These are phyloP conservation scores for Penicillium canariense DNA, from an alignment of 495 filamentous ascomycete genomes.

Conservation along the genomic window DNA sequence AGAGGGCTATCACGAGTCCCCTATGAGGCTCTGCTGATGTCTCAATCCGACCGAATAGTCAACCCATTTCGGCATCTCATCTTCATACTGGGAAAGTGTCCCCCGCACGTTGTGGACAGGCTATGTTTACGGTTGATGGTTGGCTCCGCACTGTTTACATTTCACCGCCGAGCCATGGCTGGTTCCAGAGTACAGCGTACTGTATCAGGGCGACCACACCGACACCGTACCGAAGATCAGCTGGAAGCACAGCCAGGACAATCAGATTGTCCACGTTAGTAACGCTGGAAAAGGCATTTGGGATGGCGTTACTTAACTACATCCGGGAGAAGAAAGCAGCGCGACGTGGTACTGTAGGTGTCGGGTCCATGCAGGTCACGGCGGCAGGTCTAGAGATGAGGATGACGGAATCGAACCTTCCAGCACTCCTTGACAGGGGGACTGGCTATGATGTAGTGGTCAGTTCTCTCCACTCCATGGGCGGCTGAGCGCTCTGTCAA, in stretches of 20 bases:
- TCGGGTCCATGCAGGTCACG: slow-evolving; percentile 1
- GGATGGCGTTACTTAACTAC: too few relatives aligned
- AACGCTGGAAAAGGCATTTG: too few relatives aligned
- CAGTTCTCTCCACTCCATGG: not conserved
- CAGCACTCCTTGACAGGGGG: slow-evolving; percentile 10
- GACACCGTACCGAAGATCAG: not conserved
- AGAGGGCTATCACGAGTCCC: not conserved
- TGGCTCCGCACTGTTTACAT: slow-evolving; percentile 1
- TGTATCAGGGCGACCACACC: not conserved
- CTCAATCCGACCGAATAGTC: not conserved
- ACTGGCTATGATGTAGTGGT: slow-evolving; percentile 20
- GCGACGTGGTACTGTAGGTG: not conserved
- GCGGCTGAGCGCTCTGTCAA: not conserved
- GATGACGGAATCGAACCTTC: slow-evolving; percentile 33
- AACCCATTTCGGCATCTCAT: not conserved
- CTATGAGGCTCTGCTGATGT: not conserved
- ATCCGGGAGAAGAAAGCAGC: too few relatives aligned
- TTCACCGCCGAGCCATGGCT: not conserved
- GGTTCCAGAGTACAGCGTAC: not conserved
- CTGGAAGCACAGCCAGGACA: too few relatives aligned
- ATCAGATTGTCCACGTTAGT: too few relatives aligned
- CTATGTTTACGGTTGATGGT: not conserved
- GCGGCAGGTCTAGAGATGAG: slow-evolving; percentile 9
- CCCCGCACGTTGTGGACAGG: not conserved
- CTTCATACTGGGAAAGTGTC: not conserved